These are phyloP conservation scores for Colletotrichum endophyticum DNA, from an alignment of 2,329 filamentous ascomycete genomes.

Conservation along the genomic window DNA sequence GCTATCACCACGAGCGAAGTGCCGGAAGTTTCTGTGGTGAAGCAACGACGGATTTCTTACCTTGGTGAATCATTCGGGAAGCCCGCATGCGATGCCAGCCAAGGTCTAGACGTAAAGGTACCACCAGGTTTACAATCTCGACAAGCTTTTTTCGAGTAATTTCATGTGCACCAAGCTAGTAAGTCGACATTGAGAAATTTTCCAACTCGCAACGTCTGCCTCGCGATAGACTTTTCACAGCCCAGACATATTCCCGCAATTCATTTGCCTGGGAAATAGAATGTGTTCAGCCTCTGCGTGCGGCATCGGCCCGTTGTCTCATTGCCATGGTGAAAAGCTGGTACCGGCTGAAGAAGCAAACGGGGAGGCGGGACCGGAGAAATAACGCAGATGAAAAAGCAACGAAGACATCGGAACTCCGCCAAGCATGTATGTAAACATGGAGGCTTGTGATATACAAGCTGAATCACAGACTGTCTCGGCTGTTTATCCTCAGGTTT, in stretches of 20 bases:
- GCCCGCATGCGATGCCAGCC: background rate
- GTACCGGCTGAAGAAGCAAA: background rate
- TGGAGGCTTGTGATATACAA: background rate
- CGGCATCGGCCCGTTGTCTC: background rate
- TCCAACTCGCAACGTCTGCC: background rate
- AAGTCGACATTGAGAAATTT: background rate
- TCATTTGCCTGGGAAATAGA: background rate
- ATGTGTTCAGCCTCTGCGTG: background rate
- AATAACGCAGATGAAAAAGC: background rate
- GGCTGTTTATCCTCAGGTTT: background rate
- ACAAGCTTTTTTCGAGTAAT: background rate
- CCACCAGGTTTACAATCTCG: background rate
- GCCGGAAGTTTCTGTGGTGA: background rate
- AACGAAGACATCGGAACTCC: background rate
- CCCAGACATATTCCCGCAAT: background rate
- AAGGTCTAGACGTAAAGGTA: background rate
- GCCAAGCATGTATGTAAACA: background rate
- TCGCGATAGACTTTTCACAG: background rate
- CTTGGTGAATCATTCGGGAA: background rate
- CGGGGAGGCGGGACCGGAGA: background rate
- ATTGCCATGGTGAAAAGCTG: background rate
- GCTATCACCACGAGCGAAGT: background rate
- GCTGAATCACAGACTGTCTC: background rate
- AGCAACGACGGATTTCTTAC: accelerated
- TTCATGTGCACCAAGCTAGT: background rate